These are phyloP conservation scores for Quaeritorhiza haematococci DNA, from an alignment of 371 early-diverging fungal species.

Conservation along the genomic window DNA sequence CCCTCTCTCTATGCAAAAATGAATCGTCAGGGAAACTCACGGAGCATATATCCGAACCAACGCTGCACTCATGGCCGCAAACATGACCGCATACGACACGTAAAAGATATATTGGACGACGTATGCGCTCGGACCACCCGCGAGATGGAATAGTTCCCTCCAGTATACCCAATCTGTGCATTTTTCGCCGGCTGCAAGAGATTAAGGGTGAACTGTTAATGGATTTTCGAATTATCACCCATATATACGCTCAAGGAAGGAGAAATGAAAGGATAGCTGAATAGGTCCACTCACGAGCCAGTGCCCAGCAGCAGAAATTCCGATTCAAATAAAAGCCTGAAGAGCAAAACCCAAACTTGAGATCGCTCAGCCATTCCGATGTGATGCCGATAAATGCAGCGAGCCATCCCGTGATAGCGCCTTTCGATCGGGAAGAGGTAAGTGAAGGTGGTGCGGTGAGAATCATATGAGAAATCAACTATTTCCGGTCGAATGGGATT, in stretches of 20 bases:
- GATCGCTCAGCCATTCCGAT: slow-evolving; percentile 79
- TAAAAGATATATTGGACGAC: slow-evolving; percentile 22
- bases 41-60: slow-evolving; percentile 68
- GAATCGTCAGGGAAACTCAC: too few species aligned
- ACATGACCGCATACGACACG: slow-evolving; percentile 16
- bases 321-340: slow-evolving; percentile 79
- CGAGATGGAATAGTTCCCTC: slow-evolving; percentile 10
- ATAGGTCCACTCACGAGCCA: slow-evolving; percentile 21
- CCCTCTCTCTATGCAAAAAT: too few species aligned
- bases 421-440: too few species aligned
- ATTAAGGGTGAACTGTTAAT: too few species aligned
- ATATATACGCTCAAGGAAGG: too few species aligned
- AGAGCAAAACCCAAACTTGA: slow-evolving; percentile 79
- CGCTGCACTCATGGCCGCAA: slow-evolving; percentile 27
- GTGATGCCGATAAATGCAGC: slow-evolving; percentile 83
- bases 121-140: slow-evolving; percentile 4
- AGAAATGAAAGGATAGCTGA: too few species aligned
- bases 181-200: slow-evolving; percentile 12
- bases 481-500: too few species aligned
- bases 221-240: too few species aligned
- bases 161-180: slow-evolving; percentile 27
- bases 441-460: too few species aligned
- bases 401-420: slow-evolving; percentile 67
- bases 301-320: slow-evolving; percentile 81
- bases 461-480: too few species aligned